phyloP scores from a whole-genome alignment of 2,329 filamentous ascomycete genomes.

The Aspergillus candidus region DNA sequence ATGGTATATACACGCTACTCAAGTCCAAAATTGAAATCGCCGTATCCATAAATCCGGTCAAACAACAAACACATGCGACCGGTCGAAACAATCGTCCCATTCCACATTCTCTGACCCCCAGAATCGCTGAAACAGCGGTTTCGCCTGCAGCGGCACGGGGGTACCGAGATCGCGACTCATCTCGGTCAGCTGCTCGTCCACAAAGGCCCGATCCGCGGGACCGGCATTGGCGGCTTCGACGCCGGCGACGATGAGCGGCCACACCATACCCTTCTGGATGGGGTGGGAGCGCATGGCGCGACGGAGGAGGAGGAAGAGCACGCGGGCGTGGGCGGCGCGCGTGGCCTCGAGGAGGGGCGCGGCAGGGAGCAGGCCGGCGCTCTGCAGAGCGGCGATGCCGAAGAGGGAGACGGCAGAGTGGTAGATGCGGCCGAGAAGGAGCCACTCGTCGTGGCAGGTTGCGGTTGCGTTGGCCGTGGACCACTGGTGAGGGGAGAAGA shows the following conservation, averaged over 20 bases:
- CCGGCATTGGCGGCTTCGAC: not conserved
- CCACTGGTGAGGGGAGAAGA: constrained; percentile 3
- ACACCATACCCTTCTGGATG: constrained; percentile 4
- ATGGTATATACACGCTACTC: too few relatives aligned
- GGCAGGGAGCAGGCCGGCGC: not conserved
- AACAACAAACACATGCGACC: constrained; percentile 3
- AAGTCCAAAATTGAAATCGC: too few relatives aligned
- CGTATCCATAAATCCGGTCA: too few relatives aligned
- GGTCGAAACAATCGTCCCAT: constrained; percentile 6
- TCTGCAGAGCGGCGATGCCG: constrained; percentile 5
- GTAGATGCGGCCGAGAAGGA: constrained; percentile 5
- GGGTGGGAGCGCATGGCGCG: not conserved
- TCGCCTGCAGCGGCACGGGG: not conserved
- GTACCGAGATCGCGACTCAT: not conserved
- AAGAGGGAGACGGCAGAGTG: constrained; percentile 5
- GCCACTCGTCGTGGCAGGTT: not conserved
- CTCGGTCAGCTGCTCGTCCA: not conserved
- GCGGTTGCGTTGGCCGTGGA: not conserved
- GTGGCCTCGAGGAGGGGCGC: not conserved
- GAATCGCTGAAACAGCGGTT: not conserved
- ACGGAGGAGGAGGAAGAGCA: not conserved
- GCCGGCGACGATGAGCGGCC: constrained; percentile 5
- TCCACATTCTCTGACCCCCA: constrained; percentile 1
- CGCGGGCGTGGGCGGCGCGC: not conserved
- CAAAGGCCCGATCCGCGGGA: not conserved